A percentile compares a stretch with the other conserved stretches of the same genome.
Conservation (phyloP, 2,329 filamentous ascomycete species). For the Curvularia verruculosa region DNA sequence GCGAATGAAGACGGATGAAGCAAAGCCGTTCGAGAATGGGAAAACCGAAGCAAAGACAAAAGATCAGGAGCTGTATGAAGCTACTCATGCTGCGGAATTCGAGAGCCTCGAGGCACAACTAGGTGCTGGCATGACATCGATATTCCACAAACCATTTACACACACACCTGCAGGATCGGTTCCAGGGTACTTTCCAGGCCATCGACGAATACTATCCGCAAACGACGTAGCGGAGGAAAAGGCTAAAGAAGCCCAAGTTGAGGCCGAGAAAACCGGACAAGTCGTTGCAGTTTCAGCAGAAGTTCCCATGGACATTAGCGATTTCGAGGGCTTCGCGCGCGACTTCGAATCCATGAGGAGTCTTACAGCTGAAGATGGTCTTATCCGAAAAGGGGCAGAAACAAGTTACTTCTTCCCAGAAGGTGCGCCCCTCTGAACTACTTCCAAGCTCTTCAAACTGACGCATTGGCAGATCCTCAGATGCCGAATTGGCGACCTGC, state of each 20-base stretch:
- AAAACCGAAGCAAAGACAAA: conserved; percentile 24
- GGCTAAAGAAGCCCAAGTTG: conserved; percentile 48
- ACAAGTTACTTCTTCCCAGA: conserved; percentile 50
- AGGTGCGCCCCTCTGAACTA: conserved; percentile 18
- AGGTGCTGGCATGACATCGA: conserved; percentile 46
- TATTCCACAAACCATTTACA: conserved; percentile 45
- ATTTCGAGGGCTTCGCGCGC: conserved; percentile 41
- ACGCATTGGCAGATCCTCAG: conserved; percentile 38
- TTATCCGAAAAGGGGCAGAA: conserved; percentile 28
- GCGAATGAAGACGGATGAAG: conserved; percentile 36
- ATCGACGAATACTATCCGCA: conserved; percentile 29
- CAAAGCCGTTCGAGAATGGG: conserved; percentile 13
- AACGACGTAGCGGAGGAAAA: conserved; percentile 23
- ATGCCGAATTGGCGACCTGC: conserved; percentile 50
- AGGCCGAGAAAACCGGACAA: conserved; percentile 52
- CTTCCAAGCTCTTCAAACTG: not conserved
- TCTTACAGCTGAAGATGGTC: conserved; percentile 20
- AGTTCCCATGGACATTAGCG: conserved; percentile 52
- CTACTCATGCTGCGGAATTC: conserved; percentile 45
- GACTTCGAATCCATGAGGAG: conserved; percentile 42
- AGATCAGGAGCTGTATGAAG: conserved; percentile 35
- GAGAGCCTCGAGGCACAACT: conserved; percentile 44
- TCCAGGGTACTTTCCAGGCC: conserved; percentile 23
- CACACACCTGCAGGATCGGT: conserved; percentile 22
- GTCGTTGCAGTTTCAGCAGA: conserved; percentile 53